Conservation (phyloP, 169 alveolate species). For the Plasmodium yoelii region DNA sequence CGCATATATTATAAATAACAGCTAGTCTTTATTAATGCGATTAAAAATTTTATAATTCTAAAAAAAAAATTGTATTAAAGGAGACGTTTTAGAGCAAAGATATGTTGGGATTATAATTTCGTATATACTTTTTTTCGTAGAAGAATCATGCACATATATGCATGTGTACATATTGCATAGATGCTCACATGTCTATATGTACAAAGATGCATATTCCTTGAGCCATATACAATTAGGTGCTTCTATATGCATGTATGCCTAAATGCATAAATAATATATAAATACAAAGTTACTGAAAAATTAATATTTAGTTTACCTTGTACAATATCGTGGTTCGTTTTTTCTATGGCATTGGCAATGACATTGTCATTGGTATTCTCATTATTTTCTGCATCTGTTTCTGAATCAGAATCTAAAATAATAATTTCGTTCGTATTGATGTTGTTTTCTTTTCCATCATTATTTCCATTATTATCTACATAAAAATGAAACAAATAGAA, state of each 20-base stretch:
- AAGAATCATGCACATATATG: too few relatives aligned
- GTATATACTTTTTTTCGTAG: background rate
- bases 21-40: constrained; percentile 13
- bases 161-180: too few relatives aligned
- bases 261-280: background rate
- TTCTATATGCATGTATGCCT: background rate
- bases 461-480: constrained; percentile 16
- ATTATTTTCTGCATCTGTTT: constrained; percentile 54
- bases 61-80: constrained; percentile 19
- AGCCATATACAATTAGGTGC: too few relatives aligned
- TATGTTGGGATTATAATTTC: background rate
- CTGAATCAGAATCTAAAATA: constrained; percentile 63
- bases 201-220: too few relatives aligned
- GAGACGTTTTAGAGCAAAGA: constrained; percentile 9
- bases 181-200: too few relatives aligned
- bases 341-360: constrained; percentile 1
- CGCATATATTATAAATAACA: constrained; percentile 12
- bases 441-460: constrained; percentile 1
- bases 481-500: background rate
- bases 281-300: background rate
- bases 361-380: background rate
- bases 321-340: constrained; percentile 14
- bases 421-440: constrained; percentile 44
- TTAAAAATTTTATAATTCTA: constrained; percentile 42
- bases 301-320: constrained; percentile 49